Evolutionary conservation across 2,329 filamentous ascomycete genomes (phyloP).

Genomic region (Blastomyces emzantsi): DNA sequence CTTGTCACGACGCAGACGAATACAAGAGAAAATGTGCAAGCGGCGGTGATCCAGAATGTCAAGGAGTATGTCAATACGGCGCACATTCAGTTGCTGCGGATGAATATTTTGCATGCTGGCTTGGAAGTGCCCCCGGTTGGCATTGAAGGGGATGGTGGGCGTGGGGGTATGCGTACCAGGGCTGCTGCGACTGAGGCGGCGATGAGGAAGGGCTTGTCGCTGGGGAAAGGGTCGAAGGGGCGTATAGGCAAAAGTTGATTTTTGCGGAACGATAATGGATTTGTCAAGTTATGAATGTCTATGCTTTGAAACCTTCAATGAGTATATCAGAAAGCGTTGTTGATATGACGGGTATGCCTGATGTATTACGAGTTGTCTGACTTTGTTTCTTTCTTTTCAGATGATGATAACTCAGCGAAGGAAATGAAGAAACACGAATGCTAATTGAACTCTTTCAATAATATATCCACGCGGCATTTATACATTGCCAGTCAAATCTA

Average conservation of each 20-base stretch:
- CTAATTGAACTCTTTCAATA: neutral
- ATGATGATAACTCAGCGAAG: neutral
- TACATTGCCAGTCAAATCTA: neutral
- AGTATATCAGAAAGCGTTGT: neutral
- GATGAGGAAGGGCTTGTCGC: neutral
- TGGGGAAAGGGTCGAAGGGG: neutral
- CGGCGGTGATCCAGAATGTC: conserved; percentile 57
- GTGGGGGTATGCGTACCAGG: conserved; percentile 1
- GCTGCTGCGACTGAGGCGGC: conserved; percentile 1
- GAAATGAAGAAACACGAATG: neutral
- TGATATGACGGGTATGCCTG: neutral
- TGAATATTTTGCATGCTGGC: conserved; percentile 66
- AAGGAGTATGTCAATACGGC: conserved; percentile 65
- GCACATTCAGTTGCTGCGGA: conserved; percentile 64
- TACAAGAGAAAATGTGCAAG: conserved; percentile 60
- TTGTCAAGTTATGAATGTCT: neutral
- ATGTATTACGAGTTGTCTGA: neutral
- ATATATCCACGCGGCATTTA: neutral
- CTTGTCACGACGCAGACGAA: conserved; percentile 63
- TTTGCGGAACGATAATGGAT: neutral
- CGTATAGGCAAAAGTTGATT: neutral
- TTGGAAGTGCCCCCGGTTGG: conserved; percentile 53
- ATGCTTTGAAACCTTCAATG: neutral
- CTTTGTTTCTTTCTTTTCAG: neutral
- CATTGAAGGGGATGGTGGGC: neutral